Evolutionary conservation across 2,329 filamentous ascomycete species (phyloP).

Genomic region (Epichloe elymi): DNA sequence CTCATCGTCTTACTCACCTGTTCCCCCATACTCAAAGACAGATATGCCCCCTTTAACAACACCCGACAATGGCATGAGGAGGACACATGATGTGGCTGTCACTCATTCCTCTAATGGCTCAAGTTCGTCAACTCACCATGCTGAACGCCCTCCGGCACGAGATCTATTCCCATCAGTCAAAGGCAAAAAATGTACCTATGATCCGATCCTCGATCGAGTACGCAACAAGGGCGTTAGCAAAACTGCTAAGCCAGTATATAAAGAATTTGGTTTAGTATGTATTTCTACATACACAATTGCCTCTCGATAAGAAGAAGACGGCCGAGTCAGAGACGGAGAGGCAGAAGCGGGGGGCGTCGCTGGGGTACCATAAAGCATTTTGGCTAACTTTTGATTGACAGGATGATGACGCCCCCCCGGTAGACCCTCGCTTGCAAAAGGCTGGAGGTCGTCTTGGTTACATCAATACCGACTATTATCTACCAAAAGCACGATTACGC

Average conservation of each 20-base stretch:
- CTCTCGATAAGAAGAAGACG: conserved; percentile 12
- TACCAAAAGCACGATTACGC: conserved; percentile 57
- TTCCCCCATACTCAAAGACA: conserved; percentile 37
- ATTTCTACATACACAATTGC: conserved; percentile 26
- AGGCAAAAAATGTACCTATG: conserved; percentile 47
- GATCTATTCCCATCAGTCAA: conserved; percentile 40
- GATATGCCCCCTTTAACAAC: conserved; percentile 42
- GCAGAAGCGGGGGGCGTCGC: conserved; percentile 48
- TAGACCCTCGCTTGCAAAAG: conserved; percentile 70
- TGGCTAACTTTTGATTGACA: conserved; percentile 48
- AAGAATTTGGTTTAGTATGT: conserved; percentile 56
- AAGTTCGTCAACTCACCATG: conserved; percentile 20
- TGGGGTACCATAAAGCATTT: conserved; percentile 21
- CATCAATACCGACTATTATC: conserved; percentile 57
- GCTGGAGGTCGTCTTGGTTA: conserved; percentile 48
- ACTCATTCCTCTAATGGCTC: conserved; percentile 19
- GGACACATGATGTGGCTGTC: conserved; percentile 11
- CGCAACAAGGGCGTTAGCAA: conserved; percentile 38
- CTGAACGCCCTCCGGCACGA: conserved; percentile 40
- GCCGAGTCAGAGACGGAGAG: neutral
- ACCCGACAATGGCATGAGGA: conserved; percentile 22
- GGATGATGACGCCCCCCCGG: conserved; percentile 67
- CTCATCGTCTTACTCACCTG: conserved; percentile 36
- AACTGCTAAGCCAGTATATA: conserved; percentile 45
- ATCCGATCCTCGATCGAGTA: conserved; percentile 41